Base-by-base conservation (phyloP, 495 filamentous ascomycete genomes). In the Rhypophila decipiens region DNA sequence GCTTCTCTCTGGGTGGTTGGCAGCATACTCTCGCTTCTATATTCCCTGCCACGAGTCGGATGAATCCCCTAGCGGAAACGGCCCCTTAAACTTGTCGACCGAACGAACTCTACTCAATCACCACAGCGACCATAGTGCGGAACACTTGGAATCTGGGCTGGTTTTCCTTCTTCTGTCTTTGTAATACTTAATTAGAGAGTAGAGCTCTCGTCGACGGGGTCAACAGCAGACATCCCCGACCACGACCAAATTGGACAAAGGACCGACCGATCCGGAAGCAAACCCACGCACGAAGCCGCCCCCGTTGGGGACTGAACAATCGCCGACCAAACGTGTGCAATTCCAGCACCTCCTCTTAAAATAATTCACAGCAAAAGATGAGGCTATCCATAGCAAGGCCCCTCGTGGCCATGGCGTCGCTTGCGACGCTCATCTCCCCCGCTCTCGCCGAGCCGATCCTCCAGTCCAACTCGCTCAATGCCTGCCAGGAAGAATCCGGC, bases 401-500 rank as follows among this genome's bases (percentile, higher is more conserved):
- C 38, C 44, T 67, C n/a, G 52, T 62, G 50, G 51, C 64, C 36
- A 33, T 71, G 45, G 57, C 66, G 50, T 57, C 66, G 46, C 59
- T 73, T 35, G 62, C 63, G 18, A 17, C 59, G 9, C 50, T 66
- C 29, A 46, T 45, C n/a, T 56, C 46, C 18, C 47, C 50, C n/a
- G 54, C 44, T 41, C 54, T 54, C n/a, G 66, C 44, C 43, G 53
- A 53, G 22, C 55, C 55, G 19, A 68, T 69, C 56, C 63, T 91
- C 44, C 67, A 82, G 58, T 87, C 87, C 37, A 85, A 79, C 50
- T 87, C 87, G 3, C 39, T 51, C 19, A 51, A 51, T 29, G 46
- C 86, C 37, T 94, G 88, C 63, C 85, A 88, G 67, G 74, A 80
- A 23, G 82, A 87, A 58, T 86, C 84, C 11, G 83, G 81, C 54